Conservation (phyloP, 2,329 filamentous ascomycete species). For the Microdochium nivale region DNA sequence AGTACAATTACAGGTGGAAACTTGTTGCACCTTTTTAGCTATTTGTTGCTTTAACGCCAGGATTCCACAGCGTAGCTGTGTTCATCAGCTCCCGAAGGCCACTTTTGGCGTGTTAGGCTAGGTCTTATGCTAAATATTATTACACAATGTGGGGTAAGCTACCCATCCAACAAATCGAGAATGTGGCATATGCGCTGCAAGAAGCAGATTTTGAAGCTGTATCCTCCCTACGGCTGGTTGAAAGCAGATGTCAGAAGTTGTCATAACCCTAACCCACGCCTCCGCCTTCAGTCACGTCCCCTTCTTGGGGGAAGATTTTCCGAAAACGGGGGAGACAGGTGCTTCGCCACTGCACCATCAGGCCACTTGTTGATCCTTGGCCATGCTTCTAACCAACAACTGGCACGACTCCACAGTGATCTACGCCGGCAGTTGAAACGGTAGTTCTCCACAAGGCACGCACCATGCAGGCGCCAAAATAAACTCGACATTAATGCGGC, state of each 20-base stretch:
- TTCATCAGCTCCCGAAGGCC: neutral
- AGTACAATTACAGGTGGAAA: neutral
- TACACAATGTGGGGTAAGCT: too few species aligned
- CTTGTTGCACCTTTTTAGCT: too few species aligned
- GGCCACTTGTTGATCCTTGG: too few species aligned
- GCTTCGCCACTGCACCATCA: too few species aligned
- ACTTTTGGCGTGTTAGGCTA: neutral
- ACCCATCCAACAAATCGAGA: neutral
- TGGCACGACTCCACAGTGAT: neutral
- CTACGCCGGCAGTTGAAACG: neutral
- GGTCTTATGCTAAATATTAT: too few species aligned
- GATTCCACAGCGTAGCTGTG: neutral
- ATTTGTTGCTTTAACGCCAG: neutral
- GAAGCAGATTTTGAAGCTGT: neutral
- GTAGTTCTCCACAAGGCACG: neutral
- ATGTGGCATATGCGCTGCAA: neutral
- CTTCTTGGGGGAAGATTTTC: too few species aligned
- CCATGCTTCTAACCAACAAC: neutral
- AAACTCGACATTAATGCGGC: too few species aligned
- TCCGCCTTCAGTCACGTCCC: too few species aligned
- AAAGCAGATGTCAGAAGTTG: neutral
- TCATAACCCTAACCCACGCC: too few species aligned
- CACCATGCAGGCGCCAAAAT: too few species aligned
- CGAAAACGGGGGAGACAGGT: too few species aligned
- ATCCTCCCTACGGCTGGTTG: neutral